Base-by-base conservation (phyloP, 2,329 filamentous ascomycete genomes). In the Hortaea werneckii region DNA sequence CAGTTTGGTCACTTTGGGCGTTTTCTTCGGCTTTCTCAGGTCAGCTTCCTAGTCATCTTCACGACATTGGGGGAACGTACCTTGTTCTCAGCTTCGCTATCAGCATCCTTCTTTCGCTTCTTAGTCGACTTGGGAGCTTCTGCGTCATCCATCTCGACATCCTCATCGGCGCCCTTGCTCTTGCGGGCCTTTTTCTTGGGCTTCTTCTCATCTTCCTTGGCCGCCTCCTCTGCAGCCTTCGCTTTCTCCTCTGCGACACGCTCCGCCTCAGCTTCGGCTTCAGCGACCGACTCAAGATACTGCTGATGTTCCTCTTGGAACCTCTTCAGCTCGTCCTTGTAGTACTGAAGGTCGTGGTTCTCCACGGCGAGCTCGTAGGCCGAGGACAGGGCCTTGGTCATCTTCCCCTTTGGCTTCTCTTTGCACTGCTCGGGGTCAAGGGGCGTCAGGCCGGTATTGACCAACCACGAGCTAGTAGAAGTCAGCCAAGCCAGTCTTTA, bases 341-440 rank as follows among this genome's bases (percentile, higher is more conserved):
- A 96, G 67, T 86, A 79, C 4, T 83, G 73, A 30, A 98, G 71
- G 45, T 85, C 78, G 58, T 95, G 78, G 44, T 81, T 76, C 63
- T 95, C 82, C 10, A 83, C 75, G 8, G 89, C 90, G 48, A 95
- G 77, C 51, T 80, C 68, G 68, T 89, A 94, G 1, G 92, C 92
- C 38, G 78, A 76, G 62, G 84, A 75, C 5, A 98, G 72, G 48
- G 80, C 75, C 69, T 94, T 94, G 61, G 79, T 78, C 73, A 85
- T 82, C 71, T 94, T 94, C 47, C 69, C 67, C 53, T 82, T 82
- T 43, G 85, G 71, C 26, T 81, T 73, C 44, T 79, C 78, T 52
- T 89, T 82, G 54, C 60, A 62, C 27, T 82, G 80, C 43, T 83
- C 80, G 10, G 84, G 71, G 47, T 88, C 81, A 44, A 96, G 79